Conservation (phyloP, 257 asterid species). For the Anisodus acutangulus region DNA sequence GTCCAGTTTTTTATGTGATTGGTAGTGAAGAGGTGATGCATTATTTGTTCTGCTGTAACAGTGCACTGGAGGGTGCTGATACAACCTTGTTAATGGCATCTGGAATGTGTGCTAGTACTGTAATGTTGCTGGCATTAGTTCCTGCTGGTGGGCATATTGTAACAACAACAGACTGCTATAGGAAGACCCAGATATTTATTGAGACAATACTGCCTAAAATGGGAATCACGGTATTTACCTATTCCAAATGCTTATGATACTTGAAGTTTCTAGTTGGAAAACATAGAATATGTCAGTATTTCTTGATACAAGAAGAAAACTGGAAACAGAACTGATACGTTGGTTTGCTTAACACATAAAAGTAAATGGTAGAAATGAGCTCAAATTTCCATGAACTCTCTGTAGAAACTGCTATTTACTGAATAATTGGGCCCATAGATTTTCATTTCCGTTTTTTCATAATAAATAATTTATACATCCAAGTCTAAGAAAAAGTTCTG, state of each 20-base stretch:
- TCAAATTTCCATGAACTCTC: conserved; percentile 5
- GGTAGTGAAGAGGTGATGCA: not conserved
- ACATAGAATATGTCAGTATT: conserved; percentile 4
- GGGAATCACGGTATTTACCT: conserved; percentile 72
- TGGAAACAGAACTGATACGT: not conserved
- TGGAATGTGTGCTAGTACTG: conserved; percentile 93
- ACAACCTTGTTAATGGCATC: conserved; percentile 81
- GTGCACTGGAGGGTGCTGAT: conserved; percentile 98
- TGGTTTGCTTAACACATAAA: conserved; percentile 7
- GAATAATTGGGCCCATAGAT: not conserved
- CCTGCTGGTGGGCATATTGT: conserved; percentile 97
- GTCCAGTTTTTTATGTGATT: not conserved
- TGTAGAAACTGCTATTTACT: not conserved
- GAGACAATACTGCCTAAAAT: conserved; percentile 85
- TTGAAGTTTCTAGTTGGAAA: conserved; percentile 16
- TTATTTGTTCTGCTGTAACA: conserved; percentile 43
- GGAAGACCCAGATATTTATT: conserved; percentile 84
- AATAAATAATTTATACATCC: not conserved
- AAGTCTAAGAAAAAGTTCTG: not conserved
- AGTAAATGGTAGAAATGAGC: not conserved
- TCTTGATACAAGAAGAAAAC: not conserved
- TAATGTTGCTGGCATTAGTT: conserved; percentile 78
- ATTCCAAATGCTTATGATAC: not conserved
- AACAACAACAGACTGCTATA: conserved; percentile 91
- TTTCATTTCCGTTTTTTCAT: not conserved